Percentiles rank a stretch among this genome's conserved stretches.
Evolutionary conservation across 129 eudicot species (phyloP).

Genomic region (Centrapalus pauciflorus): DNA sequence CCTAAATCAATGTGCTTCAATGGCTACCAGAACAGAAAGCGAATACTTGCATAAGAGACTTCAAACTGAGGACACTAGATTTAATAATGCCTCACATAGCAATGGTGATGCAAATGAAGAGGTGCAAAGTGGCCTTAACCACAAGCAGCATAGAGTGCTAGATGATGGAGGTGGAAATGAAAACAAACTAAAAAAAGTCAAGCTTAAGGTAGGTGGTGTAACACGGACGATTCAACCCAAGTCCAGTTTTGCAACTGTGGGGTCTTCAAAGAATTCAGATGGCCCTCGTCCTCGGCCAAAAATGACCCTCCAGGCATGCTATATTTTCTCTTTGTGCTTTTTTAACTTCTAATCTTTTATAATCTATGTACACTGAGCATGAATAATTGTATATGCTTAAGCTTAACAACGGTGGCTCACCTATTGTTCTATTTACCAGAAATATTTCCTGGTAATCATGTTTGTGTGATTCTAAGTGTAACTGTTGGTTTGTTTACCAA

Average conservation of each 20-base stretch:
- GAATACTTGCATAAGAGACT: slow-evolving; percentile 34
- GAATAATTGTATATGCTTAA: not conserved
- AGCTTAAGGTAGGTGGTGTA: slow-evolving; percentile 85
- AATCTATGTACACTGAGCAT: not conserved
- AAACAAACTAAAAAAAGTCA: slow-evolving; percentile 62
- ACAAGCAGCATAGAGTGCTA: slow-evolving; percentile 6
- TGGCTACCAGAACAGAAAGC: slow-evolving; percentile 39
- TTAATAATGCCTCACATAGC: slow-evolving; percentile 16
- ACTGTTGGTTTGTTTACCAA: slow-evolving; percentile 9
- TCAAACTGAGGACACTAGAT: slow-evolving; percentile 39
- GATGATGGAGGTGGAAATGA: slow-evolving; percentile 50
- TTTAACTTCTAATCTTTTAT: not conserved
- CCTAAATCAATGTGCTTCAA: slow-evolving; percentile 70
- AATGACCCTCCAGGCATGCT: slow-evolving; percentile 49
- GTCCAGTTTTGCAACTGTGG: slow-evolving; percentile 33
- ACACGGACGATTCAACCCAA: slow-evolving; percentile 80
- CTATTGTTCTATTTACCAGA: not conserved
- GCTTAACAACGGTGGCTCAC: too few species aligned
- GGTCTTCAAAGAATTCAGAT: slow-evolving; percentile 42
- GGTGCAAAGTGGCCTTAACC: slow-evolving; percentile 24
- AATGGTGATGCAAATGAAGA: slow-evolving; percentile 46
- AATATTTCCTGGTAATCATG: slow-evolving; percentile 5
- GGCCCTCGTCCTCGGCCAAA: slow-evolving; percentile 42
- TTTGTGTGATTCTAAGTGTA: slow-evolving; percentile 2
- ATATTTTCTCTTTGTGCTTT: not conserved